Conservation (phyloP, 257 asterid species). For the Linaria vulgaris region DNA sequence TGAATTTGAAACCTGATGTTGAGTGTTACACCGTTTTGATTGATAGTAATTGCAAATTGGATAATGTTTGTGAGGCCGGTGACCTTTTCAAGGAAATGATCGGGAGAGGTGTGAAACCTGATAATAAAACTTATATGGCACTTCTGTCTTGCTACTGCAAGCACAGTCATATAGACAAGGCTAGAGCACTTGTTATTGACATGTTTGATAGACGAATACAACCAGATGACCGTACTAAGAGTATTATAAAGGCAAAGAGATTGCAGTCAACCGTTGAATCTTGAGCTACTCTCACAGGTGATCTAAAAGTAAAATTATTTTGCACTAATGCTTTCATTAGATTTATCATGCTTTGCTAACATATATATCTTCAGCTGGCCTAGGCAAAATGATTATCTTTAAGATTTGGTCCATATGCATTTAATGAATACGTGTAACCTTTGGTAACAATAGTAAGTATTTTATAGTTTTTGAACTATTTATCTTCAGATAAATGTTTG, state of each 20-base stretch:
- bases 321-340: too few relatives aligned
- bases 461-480: too few relatives aligned
- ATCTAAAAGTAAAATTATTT: not conserved
- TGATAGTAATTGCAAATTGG: constrained; percentile 66
- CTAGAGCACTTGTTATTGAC: constrained; percentile 43
- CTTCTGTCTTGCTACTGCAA: constrained; percentile 66
- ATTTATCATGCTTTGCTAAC: too few relatives aligned
- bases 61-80: constrained; percentile 59
- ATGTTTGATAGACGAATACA: constrained; percentile 57
- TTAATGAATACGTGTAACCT: too few relatives aligned
- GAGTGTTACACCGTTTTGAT: constrained; percentile 68
- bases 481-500: too few relatives aligned
- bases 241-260: constrained; percentile 40
- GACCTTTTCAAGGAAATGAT: constrained; percentile 61
- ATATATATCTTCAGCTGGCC: too few relatives aligned
- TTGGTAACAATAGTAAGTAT: too few relatives aligned
- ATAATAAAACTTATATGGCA: constrained; percentile 57
- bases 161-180: constrained; percentile 53
- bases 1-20: constrained; percentile 55
- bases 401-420: too few relatives aligned
- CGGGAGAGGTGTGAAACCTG: constrained; percentile 63
- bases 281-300: constrained; percentile 19
- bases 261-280: constrained; percentile 26
- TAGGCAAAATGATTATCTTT: too few relatives aligned
- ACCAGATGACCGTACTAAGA: constrained; percentile 44